These are phyloP conservation scores for Penicillium cinerascens DNA, from an alignment of 495 filamentous ascomycete species.

Conservation along the genomic window DNA sequence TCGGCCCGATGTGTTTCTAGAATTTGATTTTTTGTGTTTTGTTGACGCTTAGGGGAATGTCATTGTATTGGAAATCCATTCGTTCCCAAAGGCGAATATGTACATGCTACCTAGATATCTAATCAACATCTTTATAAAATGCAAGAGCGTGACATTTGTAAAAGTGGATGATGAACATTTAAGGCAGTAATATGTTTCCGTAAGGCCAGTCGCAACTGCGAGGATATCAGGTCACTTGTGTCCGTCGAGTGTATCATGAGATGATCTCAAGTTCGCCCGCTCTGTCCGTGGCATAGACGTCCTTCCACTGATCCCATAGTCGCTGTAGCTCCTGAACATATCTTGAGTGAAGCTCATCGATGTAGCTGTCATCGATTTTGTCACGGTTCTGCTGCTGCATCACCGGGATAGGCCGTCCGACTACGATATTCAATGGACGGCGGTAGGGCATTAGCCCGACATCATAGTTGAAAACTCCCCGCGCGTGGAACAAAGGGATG, in stretches of 20 bases:
- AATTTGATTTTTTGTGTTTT: neutral
- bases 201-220: neutral
- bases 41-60: neutral
- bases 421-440: slow-evolving; percentile 79
- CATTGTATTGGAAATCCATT: neutral
- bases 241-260: slow-evolving; percentile 45
- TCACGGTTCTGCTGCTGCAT: slow-evolving; percentile 48
- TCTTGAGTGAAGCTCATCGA: slow-evolving; percentile 71
- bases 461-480: slow-evolving; percentile 96
- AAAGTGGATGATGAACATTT: neutral
- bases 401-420: slow-evolving; percentile 75
- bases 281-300: slow-evolving; percentile 71
- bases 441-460: slow-evolving; percentile 94
- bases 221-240: neutral
- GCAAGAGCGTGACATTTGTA: neutral
- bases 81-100: neutral
- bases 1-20: slow-evolving; percentile 7
- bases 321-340: slow-evolving; percentile 78
- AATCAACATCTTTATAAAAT: neutral
- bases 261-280: slow-evolving; percentile 74
- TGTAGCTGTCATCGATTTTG: slow-evolving; percentile 64
- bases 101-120: neutral
- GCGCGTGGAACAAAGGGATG: slow-evolving; percentile 81
- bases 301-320: slow-evolving; percentile 86
- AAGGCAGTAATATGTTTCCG: neutral